Base-by-base conservation (phyloP, 345 rosid genomes). In the Hevea brasiliensis region DNA sequence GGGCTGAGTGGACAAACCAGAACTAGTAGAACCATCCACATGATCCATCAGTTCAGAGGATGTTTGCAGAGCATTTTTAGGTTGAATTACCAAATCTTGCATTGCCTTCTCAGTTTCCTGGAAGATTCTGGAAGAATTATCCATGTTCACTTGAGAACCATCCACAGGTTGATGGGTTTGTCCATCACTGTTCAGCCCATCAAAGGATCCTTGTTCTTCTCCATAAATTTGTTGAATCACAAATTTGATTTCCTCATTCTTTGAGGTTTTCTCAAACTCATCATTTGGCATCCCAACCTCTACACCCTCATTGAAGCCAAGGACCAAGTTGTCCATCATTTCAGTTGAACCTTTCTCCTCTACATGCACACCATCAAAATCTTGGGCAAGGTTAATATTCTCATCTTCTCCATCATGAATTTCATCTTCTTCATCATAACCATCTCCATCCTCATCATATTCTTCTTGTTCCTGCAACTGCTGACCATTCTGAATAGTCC, bases 401-500 rank as follows among this genome's bases (percentile, higher is more conserved):
- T 81, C 88, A 73, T 84, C 94, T 76, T 86, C 93, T 79, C 82
- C 92, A 70, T 88, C 95, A 21, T 85, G 91, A 68, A 78, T 79
- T 77, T 92, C 97, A 74, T 91, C 94, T 73, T 89, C 97, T 81
- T 94, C 97, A 71, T 81, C 87, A 72, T 87, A 93, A 53, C 89
- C 98, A 74, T 92, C 93, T 77, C 87, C 98, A 83, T 90, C 96
- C 81, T 93, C 98, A 56, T 93, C 95, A 72, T 93, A 96, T 85
- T 89, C 98, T 86, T 91, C 97, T 83, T 89, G 99, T 81, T 91
- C 96, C 83, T 84, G 97, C 79, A 91, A 65, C 47, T 71, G 84
- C 56, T 85, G 90, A 65, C 84, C 84, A 74, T 83, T 83, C 70
- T 88, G 92, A 83, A 81, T 57, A 67, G 87, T 69, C 99, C 99